A percentile compares a stretch with the other conserved stretches of the same genome.
Conservation (phyloP, 352 stramenopile species). For the Pythium brachiatum region DNA sequence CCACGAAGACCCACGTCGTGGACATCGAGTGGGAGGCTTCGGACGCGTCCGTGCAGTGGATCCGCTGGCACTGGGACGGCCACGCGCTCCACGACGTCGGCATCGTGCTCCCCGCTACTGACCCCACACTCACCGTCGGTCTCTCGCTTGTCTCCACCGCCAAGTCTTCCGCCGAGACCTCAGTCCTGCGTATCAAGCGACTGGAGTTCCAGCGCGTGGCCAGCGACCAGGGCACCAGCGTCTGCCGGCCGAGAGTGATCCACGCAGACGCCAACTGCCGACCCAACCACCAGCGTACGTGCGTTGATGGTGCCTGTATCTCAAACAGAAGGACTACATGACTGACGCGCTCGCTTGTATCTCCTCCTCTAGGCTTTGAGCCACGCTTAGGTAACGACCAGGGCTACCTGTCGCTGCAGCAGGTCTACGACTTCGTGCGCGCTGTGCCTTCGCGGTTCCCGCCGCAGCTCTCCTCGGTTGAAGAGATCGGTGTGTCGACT, state of each 20-base stretch:
- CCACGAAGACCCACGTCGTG: slow-evolving; percentile 16
- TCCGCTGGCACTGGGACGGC: slow-evolving; percentile 28
- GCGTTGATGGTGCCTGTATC: neutral
- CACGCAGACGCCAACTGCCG: slow-evolving; percentile 21
- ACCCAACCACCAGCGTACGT: slow-evolving; percentile 19
- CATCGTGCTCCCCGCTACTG: neutral
- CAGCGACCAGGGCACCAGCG: slow-evolving; percentile 2
- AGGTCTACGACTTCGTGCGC: slow-evolving; percentile 62
- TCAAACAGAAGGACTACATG: neutral
- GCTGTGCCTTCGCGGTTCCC: slow-evolving; percentile 35
- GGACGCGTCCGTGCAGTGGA: slow-evolving; percentile 9
- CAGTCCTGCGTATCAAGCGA: slow-evolving; percentile 18
- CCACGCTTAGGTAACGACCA: slow-evolving; percentile 59
- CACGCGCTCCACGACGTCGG: slow-evolving; percentile 19
- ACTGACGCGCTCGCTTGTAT: slow-evolving; percentile 1
- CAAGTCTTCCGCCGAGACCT: neutral
- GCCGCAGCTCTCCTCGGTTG: slow-evolving; percentile 37
- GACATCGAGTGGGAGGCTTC: slow-evolving; percentile 22
- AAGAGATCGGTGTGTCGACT: slow-evolving; percentile 57
- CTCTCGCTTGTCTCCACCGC: neutral
- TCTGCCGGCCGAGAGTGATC: slow-evolving; percentile 12
- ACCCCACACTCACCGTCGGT: neutral
- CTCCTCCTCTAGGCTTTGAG: slow-evolving; percentile 9
- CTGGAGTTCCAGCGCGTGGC: slow-evolving; percentile 21
- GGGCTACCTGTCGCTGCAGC: slow-evolving; percentile 56